Evolutionary conservation across 129 eudicot species (phyloP).

Genomic region (Centrapalus pauciflorus): DNA sequence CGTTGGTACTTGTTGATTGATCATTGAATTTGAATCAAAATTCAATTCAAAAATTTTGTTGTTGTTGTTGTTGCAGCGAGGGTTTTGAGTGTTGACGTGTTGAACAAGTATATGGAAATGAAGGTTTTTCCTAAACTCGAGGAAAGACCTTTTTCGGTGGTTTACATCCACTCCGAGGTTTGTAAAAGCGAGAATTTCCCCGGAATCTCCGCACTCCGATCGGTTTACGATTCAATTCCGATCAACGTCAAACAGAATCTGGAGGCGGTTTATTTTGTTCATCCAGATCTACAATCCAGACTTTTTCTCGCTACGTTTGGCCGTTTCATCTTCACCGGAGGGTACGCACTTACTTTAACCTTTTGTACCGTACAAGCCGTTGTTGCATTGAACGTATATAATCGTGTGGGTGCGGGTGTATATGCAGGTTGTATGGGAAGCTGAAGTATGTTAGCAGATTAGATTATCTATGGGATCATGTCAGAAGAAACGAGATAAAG

Average conservation of each 20-base stretch:
- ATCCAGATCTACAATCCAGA: slow-evolving; percentile 77
- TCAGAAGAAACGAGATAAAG: slow-evolving; percentile 52
- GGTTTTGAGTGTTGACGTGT: slow-evolving; percentile 39
- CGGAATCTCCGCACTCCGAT: slow-evolving; percentile 56
- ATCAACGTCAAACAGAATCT: slow-evolving; percentile 43
- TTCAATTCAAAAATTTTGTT: neutral
- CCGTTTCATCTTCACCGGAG: slow-evolving; percentile 57
- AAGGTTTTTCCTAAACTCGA: slow-evolving; percentile 50
- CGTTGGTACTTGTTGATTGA: neutral
- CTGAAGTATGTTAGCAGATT: slow-evolving; percentile 60
- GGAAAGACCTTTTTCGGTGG: slow-evolving; percentile 47
- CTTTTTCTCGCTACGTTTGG: slow-evolving; percentile 83
- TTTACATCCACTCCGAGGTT: slow-evolving; percentile 74
- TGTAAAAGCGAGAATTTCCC: slow-evolving; percentile 57
- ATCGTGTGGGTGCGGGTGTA: slow-evolving; percentile 7
- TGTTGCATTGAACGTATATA: neutral
- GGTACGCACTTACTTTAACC: slow-evolving; percentile 24
- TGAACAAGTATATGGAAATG: slow-evolving; percentile 60
- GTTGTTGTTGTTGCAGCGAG: slow-evolving; percentile 28
- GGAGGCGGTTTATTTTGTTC: slow-evolving; percentile 65
- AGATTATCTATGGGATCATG: slow-evolving; percentile 63
- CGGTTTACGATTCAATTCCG: slow-evolving; percentile 61
- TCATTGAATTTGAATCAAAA: neutral
- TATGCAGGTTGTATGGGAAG: slow-evolving; percentile 61
- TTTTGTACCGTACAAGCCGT: neutral